Evolutionary conservation across 768 basidiomycete genomes (phyloP).

Genomic region (Mycena rebaudengoi): DNA sequence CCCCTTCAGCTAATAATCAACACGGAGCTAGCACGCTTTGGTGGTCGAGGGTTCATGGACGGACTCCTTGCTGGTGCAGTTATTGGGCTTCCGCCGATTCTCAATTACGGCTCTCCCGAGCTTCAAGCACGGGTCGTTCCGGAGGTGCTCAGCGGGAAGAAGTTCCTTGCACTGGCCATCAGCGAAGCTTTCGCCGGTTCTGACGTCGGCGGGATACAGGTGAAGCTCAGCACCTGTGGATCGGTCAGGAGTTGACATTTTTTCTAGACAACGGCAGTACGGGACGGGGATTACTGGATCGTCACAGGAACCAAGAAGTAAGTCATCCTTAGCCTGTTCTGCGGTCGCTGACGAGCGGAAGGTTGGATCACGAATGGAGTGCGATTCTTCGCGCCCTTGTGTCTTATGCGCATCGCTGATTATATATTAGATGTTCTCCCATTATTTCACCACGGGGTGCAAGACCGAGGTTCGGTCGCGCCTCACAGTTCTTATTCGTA

Average conservation of each 20-base stretch:
- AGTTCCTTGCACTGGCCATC: slow-evolving; percentile 90
- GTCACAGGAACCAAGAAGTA: slow-evolving; percentile 95
- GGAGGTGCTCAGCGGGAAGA: slow-evolving; percentile 78
- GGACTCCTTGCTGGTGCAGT: slow-evolving; percentile 84
- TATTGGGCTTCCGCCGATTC: slow-evolving; percentile 88
- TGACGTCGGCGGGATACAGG: slow-evolving; percentile 81
- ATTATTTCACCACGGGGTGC: slow-evolving; percentile 86
- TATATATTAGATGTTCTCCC: slow-evolving; percentile 78
- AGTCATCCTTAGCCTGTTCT: slow-evolving; percentile 23
- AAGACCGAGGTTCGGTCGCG: slow-evolving; percentile 65
- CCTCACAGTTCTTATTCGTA: background rate
- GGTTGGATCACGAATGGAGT: slow-evolving; percentile 96
- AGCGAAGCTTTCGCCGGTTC: slow-evolving; percentile 94
- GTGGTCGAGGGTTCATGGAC: slow-evolving; percentile 88
- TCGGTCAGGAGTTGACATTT: too few species aligned
- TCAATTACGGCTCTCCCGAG: slow-evolving; percentile 87
- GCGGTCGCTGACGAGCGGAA: background rate
- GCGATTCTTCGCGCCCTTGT: too few species aligned
- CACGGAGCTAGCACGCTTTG: slow-evolving; percentile 83
- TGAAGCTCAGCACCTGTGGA: too few species aligned
- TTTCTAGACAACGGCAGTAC: slow-evolving; percentile 74
- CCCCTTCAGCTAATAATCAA: slow-evolving; percentile 72
- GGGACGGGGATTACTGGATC: slow-evolving; percentile 87
- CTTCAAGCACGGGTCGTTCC: slow-evolving; percentile 76
- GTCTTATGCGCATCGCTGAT: too few species aligned